Percentiles rank a stretch among this genome's conserved stretches.
phyloP scores from a whole-genome alignment of 1,284 basidiomycete species.

The Cerrena zonata region DNA sequence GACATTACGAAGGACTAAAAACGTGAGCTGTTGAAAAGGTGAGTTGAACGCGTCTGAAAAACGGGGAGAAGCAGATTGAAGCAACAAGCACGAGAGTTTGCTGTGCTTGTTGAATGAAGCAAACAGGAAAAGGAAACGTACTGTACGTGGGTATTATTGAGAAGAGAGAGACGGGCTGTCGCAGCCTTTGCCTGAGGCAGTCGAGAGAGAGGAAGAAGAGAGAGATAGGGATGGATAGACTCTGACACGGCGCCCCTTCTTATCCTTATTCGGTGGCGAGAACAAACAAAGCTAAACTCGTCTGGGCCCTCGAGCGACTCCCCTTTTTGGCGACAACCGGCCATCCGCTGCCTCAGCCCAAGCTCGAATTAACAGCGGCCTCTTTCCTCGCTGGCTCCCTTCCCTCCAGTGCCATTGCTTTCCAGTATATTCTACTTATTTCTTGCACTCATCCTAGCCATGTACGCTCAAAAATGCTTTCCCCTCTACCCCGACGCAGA shows the following conservation, averaged over 20 bases:
- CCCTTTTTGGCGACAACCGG: slow-evolving; percentile 15
- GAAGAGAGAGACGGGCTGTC: slow-evolving; percentile 15
- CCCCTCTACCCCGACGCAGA: background rate
- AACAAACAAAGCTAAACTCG: slow-evolving; percentile 36
- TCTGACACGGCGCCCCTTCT: slow-evolving; percentile 34
- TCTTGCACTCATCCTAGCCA: slow-evolving; percentile 3
- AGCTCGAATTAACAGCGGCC: too few relatives aligned
- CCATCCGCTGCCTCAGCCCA: background rate
- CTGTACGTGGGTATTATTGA: slow-evolving; percentile 16
- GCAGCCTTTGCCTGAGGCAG: slow-evolving; percentile 20
- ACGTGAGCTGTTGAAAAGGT: slow-evolving; percentile 40
- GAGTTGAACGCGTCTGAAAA: slow-evolving; percentile 2
- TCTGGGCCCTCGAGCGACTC: slow-evolving; percentile 19
- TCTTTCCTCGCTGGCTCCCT: background rate
- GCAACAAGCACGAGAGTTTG: too few relatives aligned
- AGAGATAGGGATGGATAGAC: slow-evolving; percentile 29
- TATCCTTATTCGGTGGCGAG: slow-evolving; percentile 48
- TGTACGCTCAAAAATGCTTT: slow-evolving; percentile 1
- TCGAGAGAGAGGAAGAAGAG: slow-evolving; percentile 23
- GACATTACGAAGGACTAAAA: slow-evolving; percentile 68
- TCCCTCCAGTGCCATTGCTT: background rate
- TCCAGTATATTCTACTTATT: slow-evolving; percentile 12
- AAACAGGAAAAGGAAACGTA: slow-evolving; percentile 9
- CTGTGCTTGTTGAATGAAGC: too few relatives aligned
- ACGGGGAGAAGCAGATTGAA: too few relatives aligned